phyloP scores from a whole-genome alignment of 2,329 filamentous ascomycete species.

The Aspergillus hiratsukae region DNA sequence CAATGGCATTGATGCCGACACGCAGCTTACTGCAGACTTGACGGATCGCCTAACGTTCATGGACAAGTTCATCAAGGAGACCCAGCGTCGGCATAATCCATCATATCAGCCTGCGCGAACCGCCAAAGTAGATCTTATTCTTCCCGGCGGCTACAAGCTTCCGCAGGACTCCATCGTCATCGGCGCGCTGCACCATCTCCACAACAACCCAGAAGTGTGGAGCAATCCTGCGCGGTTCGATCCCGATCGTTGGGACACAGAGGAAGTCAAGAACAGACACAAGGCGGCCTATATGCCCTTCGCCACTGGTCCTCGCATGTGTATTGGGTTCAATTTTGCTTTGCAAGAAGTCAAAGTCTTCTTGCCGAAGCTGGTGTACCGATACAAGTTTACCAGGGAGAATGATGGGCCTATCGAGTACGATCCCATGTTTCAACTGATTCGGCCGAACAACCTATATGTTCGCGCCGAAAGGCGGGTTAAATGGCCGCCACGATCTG shows the following conservation, averaged over 20 bases:
- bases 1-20: slow-evolving; percentile 42
- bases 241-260: slow-evolving; percentile 57
- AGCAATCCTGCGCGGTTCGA: slow-evolving; percentile 56
- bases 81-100: slow-evolving; percentile 56
- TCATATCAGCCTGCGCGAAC: slow-evolving; percentile 59
- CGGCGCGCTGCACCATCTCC: slow-evolving; percentile 43
- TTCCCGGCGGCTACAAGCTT: slow-evolving; percentile 57
- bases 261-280: slow-evolving; percentile 50
- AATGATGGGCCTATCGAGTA: slow-evolving; percentile 45
- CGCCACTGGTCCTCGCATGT: slow-evolving; percentile 53
- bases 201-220: slow-evolving; percentile 54
- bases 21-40: slow-evolving; percentile 45
- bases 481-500: slow-evolving; percentile 24
- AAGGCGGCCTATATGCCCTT: slow-evolving; percentile 56
- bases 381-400: slow-evolving; percentile 54
- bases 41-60: slow-evolving; percentile 46
- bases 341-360: slow-evolving; percentile 56
- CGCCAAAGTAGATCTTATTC: slow-evolving; percentile 51
- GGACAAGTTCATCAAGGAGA: slow-evolving; percentile 52
- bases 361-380: slow-evolving; percentile 54
- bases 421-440: slow-evolving; percentile 23
- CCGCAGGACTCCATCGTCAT: slow-evolving; percentile 52
- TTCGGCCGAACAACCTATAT: slow-evolving; percentile 20
- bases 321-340: slow-evolving; percentile 63
- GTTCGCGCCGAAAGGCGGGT: slow-evolving; percentile 14